Base-by-base conservation (phyloP, 129 eudicot genomes). In the Flaveria trinervia region DNA sequence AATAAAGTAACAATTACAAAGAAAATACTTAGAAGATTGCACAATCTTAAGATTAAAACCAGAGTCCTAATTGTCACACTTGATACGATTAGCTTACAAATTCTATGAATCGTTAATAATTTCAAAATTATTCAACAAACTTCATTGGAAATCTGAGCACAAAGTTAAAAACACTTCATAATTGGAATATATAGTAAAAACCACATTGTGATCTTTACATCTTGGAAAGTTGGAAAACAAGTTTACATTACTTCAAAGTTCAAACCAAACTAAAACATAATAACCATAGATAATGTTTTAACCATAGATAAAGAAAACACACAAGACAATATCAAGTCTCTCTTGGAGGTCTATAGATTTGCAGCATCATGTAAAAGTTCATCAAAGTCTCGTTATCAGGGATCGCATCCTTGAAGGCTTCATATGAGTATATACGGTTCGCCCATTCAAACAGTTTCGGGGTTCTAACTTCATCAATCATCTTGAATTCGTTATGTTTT, bases 361-460 rank as follows among this genome's bases (percentile, higher is more conserved):
- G 74, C 13, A 77, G 68, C 68, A 77, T 68, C 59, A 16, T 23
- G 26, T 52, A 68, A n/a, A 74, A 43, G 77, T 56, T 72, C 77
- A 72, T 33, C 9, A 87, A 80, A 18, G 67, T 48, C 7, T 81
- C 83, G n/a, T 78, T 45, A 1, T 70, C 65, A 0, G 92, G 87
- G 56, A 83, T 69, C 16, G 65, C 82, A 71, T 60, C 86, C 72
- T 88, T 77, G 17, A 83, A 74, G 18, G 86, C 83, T 73, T 17
- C 68, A 73, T 82, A 30, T 7, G 78, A 66, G 62, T 57, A 68
- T 7, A 88, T 80, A 23, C 64, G 28, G 3, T 77, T 45, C n/a
- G 84, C 70, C 92, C 89, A 83, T 52, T 68, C 61, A 22, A 3
- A 2, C 25, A 88, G 79, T 14, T n/a, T 9, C 5, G 89, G 89